Base-by-base conservation (phyloP, 306 rosid genomes). In the Citrullus amarus region DNA sequence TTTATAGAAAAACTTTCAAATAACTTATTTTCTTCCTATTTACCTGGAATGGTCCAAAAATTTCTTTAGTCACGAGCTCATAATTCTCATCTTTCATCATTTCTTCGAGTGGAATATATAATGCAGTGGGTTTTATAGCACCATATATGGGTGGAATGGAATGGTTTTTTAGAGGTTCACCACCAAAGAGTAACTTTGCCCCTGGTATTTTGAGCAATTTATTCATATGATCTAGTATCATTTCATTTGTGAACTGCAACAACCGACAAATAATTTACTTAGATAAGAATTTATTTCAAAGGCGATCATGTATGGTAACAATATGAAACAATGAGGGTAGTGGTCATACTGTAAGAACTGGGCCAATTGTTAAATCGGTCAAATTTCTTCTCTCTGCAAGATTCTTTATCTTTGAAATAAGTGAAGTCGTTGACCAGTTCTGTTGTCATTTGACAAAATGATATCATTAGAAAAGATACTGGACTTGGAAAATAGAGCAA, bases 21-120 rank as follows among this genome's bases (percentile, higher is more conserved):
- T 68, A 30, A 50, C 34, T 22, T 34, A 6, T 65, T 75, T 48
- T 20, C 38, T 78, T 28, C 43, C 17, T 79, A 53, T 32, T 86
- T 88, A 95, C 97, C 96, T 95, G 97, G 74, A 92, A 95, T 51
- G 99, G 99, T 78, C 97, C 96, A 70, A 95, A 95, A 50, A 95
- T 91, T 86, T 95, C 99, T 82, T 60, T 90, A 17, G 99, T 92
- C n/a, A 87, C 99, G 28, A 92, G 97, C 32, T 84, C 96, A 73
- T 85, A 95, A 79, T 90, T 89, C 5, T 84, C 85, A 25, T 80
- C 90, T 86, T 92, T 92, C 89, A 92, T 13, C 48, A 95, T 86
- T 86, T 92, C 96, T 87, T 91, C 92, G 16, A 95, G 89, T 11
- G 99, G 99, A 84, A 92, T 87, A 83, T 86, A 95, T 65, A 95